These are phyloP conservation scores for Didymella pomorum DNA, from an alignment of 2,329 filamentous ascomycete species.

Conservation along the genomic window DNA sequence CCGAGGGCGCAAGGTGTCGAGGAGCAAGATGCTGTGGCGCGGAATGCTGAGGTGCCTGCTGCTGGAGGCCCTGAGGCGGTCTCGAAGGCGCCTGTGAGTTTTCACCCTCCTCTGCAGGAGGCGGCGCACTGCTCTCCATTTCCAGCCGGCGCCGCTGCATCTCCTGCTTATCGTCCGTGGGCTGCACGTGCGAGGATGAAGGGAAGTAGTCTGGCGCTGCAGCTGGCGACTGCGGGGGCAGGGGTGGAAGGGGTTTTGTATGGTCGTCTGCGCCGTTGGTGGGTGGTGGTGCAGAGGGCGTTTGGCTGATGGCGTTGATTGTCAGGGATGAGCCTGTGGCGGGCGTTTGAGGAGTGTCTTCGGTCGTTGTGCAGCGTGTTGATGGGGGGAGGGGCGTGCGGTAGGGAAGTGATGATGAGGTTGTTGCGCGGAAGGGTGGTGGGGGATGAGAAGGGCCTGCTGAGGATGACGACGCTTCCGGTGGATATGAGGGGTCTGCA, in stretches of 20 bases:
- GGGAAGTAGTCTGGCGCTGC: constrained; percentile 39
- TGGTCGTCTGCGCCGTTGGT: constrained; percentile 17
- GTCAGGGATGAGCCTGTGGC: constrained; percentile 37
- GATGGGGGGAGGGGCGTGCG: constrained; percentile 14
- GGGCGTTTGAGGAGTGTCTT: constrained; percentile 27
- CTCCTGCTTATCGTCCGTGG: constrained; percentile 80
- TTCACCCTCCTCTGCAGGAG: constrained; percentile 32
- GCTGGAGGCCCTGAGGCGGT: too few species aligned
- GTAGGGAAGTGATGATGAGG: constrained; percentile 24
- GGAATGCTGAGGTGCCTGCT: not conserved
- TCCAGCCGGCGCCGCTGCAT: constrained; percentile 63
- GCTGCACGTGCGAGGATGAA: constrained; percentile 45
- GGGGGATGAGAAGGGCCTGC: constrained; percentile 36
- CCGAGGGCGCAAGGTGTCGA: constrained; percentile 9
- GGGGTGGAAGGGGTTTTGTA: constrained; percentile 32
- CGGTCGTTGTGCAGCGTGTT: constrained; percentile 23
- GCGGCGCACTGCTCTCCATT: constrained; percentile 54
- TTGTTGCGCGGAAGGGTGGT: constrained; percentile 34
- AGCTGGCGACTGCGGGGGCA: constrained; percentile 35
- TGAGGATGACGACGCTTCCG: constrained; percentile 32
- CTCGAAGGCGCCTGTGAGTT: constrained; percentile 26
- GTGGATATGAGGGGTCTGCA: constrained; percentile 32
- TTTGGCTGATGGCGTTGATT: constrained; percentile 31
- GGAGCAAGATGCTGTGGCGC: too few species aligned
- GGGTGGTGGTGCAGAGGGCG: constrained; percentile 15